Evolutionary conservation across 805 yeast species (phyloP), one percentile per base, ranked within the genome.

Genomic region (Blastobotrys mokoenaii): DNA sequence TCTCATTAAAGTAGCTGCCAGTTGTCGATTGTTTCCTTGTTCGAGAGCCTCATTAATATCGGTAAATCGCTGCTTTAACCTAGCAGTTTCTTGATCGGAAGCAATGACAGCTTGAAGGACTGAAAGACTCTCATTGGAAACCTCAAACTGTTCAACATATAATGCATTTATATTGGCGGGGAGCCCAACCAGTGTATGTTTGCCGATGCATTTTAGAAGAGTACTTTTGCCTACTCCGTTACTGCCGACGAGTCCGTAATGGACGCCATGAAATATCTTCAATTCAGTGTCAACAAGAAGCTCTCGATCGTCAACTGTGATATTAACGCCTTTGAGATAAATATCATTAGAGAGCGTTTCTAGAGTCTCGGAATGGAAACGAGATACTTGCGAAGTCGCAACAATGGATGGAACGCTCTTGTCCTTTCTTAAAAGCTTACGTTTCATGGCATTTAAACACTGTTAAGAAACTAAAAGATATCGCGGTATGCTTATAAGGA

Each of bases 161-260:
- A 97, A 88, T 27, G 97, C 90, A 64, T 84, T 80, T 51, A 90
- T 70, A 60, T 81, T 82, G 46, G 83, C 82, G 39, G 98, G 97
- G 79, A 93, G 93, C 2, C 97, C 97, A 68, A 93, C 97, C 52
- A 90, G 74, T 69, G 89, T 96, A 46, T 97, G 97, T 60, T 86
- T 85, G 46, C 96, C 87, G 58, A 90, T 90, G 27, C 97, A 82
- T 66, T 97, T 79, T 97, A 90, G 87, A 59, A 90, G 73, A 11
- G 98, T 90, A 11, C 97, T 88, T 67, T 90, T 90, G 71, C 98
- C 98, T 49, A 96, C 97, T 75, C 98, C 98, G 64, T 90, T 90
- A 69, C 96, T 76, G 63, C 97, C 98, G 73, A 96, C 87, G 50
- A 90, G 75, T 71, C 98, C 98, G 62, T 90, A 90, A 67, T 97